Evolutionary conservation across 2,329 filamentous ascomycete genomes (phyloP).

Genomic region (Aspergillus amoenus): DNA sequence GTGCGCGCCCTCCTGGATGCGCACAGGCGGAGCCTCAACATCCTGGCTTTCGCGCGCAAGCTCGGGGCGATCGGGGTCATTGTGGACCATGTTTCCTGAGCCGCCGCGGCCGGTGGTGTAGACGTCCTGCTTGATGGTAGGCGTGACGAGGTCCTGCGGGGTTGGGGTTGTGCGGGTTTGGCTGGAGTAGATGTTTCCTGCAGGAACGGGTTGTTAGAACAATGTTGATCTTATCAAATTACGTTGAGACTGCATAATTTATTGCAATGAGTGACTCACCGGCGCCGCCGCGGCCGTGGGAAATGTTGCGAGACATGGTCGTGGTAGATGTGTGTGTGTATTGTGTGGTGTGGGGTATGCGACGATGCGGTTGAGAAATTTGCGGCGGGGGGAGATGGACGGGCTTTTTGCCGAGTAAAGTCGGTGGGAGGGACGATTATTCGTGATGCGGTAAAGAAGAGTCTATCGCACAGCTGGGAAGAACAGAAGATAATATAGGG

Average conservation of each 20-base stretch:
- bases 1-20: constrained; percentile 40
- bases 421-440: background rate
- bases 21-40: constrained; percentile 58
- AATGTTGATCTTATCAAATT: too few species aligned
- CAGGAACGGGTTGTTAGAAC: background rate
- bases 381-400: background rate
- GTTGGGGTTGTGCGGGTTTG: constrained; percentile 50
- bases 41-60: constrained; percentile 80
- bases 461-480: background rate
- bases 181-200: constrained; percentile 64
- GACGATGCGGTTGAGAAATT: background rate
- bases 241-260: too few species aligned
- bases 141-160: constrained; percentile 72
- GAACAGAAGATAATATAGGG: background rate
- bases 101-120: constrained; percentile 91
- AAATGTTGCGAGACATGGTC: constrained; percentile 42
- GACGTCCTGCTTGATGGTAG: constrained; percentile 75
- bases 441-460: background rate
- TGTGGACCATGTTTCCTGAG: constrained; percentile 82
- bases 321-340: background rate
- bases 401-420: background rate
- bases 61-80: constrained; percentile 63
- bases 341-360: background rate
- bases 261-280: constrained; percentile 41
- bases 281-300: constrained; percentile 75